These are phyloP conservation scores for Articulospora tetracladia DNA, from an alignment of 495 filamentous ascomycete genomes.

Conservation along the genomic window DNA sequence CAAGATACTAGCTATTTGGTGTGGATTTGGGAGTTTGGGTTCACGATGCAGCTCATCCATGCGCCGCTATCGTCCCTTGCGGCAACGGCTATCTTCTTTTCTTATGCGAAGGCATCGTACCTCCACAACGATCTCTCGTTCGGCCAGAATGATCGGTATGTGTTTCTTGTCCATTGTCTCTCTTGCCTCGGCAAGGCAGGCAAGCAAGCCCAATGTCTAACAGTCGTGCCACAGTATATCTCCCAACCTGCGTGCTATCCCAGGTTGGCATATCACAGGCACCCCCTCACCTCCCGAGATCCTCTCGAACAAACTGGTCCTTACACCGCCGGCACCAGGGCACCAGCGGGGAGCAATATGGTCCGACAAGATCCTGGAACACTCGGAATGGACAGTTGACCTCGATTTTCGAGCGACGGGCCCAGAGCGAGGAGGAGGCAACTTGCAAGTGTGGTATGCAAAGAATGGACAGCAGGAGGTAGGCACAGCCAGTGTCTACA, in stretches of 20 bases:
- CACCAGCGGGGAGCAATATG: constrained; percentile 82
- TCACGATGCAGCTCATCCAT: constrained; percentile 3
- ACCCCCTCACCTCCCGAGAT: constrained; percentile 67
- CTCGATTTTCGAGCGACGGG: constrained; percentile 86
- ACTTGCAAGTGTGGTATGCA: constrained; percentile 90
- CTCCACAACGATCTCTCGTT: constrained; percentile 68
- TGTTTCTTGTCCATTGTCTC: neutral
- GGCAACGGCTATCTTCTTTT: constrained; percentile 40
- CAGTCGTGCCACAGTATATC: constrained; percentile 15
- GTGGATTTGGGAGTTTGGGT: neutral
- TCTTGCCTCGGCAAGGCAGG: neutral
- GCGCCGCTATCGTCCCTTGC: constrained; percentile 29
- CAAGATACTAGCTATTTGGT: constrained; percentile 13
- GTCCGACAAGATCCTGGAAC: constrained; percentile 59
- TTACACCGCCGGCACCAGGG: constrained; percentile 86
- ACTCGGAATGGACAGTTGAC: constrained; percentile 71
- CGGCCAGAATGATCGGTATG: constrained; percentile 64
- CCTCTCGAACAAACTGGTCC: constrained; percentile 85
- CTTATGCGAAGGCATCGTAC: constrained; percentile 55
- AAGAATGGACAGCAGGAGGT: constrained; percentile 63
- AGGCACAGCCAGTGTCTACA: constrained; percentile 75
- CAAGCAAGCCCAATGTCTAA: constrained; percentile 3
- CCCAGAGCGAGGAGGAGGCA: constrained; percentile 80
- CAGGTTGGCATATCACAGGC: constrained; percentile 52
- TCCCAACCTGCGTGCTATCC: constrained; percentile 17